Conservation (phyloP, 2,329 filamentous ascomycete species). For the Fusarium protoensiforme region DNA sequence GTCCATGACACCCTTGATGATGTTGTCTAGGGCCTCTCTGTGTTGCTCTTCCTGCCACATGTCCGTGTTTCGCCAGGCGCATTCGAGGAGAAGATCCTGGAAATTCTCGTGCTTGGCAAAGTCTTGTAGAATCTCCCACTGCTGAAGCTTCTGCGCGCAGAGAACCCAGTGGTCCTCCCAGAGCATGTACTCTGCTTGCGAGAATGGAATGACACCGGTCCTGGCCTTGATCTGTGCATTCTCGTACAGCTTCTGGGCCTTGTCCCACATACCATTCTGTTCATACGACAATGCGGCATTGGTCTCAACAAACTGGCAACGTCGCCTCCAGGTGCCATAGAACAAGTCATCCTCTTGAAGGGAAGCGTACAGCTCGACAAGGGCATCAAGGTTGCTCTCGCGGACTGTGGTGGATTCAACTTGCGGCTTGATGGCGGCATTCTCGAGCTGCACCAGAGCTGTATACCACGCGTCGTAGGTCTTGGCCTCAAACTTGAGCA, state of each 20-base stretch:
- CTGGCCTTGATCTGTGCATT: constrained; percentile 96
- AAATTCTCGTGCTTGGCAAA: constrained; percentile 99
- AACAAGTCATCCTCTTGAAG: constrained; percentile 97
- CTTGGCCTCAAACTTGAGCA: constrained; percentile 93
- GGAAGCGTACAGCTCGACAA: constrained; percentile 92
- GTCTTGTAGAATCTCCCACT: constrained; percentile 98
- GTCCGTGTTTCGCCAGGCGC: constrained; percentile 94
- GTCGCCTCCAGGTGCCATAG: constrained; percentile 94
- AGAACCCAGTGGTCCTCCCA: constrained; percentile 99
- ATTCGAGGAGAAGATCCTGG: constrained; percentile 94
- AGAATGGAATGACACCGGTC: constrained; percentile 95
- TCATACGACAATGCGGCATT: constrained; percentile 98
- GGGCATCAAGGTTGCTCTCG: constrained; percentile 94
- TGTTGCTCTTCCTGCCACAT: constrained; percentile 91
- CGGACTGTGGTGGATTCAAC: constrained; percentile 85
- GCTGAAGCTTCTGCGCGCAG: constrained; percentile 97
- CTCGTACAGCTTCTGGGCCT: constrained; percentile 97
- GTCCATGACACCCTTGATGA: constrained; percentile 98
- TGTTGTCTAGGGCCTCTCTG: constrained; percentile 87
- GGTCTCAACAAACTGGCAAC: constrained; percentile 96
- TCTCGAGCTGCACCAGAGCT: constrained; percentile 90
- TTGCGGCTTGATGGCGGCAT: constrained; percentile 84
- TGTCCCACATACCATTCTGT: constrained; percentile 99
- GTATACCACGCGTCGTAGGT: constrained; percentile 98
- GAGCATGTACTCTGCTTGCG: constrained; percentile 96